These are phyloP conservation scores for Erigeron canadensis DNA, from an alignment of 129 eudicot genomes.

Conservation along the genomic window DNA sequence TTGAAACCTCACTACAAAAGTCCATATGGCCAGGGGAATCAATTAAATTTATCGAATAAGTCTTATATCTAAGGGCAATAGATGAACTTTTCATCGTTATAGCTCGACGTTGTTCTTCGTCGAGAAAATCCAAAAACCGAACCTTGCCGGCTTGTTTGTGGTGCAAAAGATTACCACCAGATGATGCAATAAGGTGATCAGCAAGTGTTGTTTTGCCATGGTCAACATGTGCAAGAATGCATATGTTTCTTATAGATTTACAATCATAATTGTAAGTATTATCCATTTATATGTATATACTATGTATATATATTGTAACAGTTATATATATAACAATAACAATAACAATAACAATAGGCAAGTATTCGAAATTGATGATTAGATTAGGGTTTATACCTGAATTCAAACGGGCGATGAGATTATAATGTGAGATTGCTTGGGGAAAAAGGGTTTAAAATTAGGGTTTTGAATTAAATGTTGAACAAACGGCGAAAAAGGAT, in stretches of 20 bases:
- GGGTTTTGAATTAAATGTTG: no score
- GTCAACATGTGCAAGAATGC: slow-evolving; percentile 97
- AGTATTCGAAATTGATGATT: no score
- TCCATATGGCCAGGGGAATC: slow-evolving; percentile 99
- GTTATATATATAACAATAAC: no score
- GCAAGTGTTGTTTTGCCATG: slow-evolving; percentile 98
- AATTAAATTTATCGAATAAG: slow-evolving; percentile 59
- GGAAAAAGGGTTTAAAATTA: no score
- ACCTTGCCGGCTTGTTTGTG: slow-evolving; percentile 92
- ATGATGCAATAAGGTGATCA: slow-evolving; percentile 82
- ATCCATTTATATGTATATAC: slow-evolving; percentile 31
- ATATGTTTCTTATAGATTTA: slow-evolving; percentile 63
- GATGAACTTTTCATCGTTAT: slow-evolving; percentile 97
- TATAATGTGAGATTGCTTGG: no score
- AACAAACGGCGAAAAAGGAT: no score
- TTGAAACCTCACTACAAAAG: slow-evolving; percentile 92
- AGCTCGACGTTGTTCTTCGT: slow-evolving; percentile 94
- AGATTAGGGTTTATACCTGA: no score
- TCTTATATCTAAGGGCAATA: slow-evolving; percentile 53
- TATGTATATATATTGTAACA: not conserved
- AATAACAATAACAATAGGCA: no score
- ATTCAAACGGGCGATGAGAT: no score
- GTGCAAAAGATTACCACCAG: slow-evolving; percentile 86
- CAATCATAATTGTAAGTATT: slow-evolving; percentile 44
- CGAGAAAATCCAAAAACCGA: slow-evolving; percentile 84